Conservation (phyloP, 1,284 basidiomycete genomes). For the Ceratobasidium sp. region DNA sequence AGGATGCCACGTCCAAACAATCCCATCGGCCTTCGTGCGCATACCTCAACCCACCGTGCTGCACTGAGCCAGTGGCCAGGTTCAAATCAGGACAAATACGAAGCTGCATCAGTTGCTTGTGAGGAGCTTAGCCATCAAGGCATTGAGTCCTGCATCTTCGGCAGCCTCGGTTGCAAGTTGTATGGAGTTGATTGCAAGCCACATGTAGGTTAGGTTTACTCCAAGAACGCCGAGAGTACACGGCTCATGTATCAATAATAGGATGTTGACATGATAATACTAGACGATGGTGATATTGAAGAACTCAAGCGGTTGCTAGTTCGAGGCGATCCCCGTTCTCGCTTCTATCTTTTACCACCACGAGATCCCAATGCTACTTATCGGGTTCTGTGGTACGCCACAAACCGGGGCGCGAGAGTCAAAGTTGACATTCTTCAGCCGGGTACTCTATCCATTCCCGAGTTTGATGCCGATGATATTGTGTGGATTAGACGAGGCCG, state of each 20-base stretch:
- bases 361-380: slow-evolving; percentile 1
- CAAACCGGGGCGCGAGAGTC: neutral
- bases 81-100: neutral
- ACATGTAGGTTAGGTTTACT: neutral
- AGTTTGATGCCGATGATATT: neutral
- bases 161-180: slow-evolving; percentile 10
- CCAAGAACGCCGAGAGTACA: neutral
- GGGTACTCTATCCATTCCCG: slow-evolving; percentile 11
- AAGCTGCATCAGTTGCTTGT: slow-evolving; percentile 2
- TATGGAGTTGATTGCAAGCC: slow-evolving; percentile 10
- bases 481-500: neutral
- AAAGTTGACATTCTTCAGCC: slow-evolving; percentile 25
- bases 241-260: neutral
- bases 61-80: neutral
- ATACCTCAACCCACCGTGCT: neutral
- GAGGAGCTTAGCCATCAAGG: neutral
- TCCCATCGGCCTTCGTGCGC: neutral
- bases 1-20: neutral
- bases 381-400: slow-evolving; percentile 3
- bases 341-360: slow-evolving; percentile 17
- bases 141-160: neutral
- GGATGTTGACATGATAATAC: slow-evolving; percentile 8
- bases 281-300: neutral
- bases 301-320: neutral
- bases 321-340: neutral